phyloP scores from a whole-genome alignment of 495 filamentous ascomycete species.

The Margaritispora aquatica region DNA sequence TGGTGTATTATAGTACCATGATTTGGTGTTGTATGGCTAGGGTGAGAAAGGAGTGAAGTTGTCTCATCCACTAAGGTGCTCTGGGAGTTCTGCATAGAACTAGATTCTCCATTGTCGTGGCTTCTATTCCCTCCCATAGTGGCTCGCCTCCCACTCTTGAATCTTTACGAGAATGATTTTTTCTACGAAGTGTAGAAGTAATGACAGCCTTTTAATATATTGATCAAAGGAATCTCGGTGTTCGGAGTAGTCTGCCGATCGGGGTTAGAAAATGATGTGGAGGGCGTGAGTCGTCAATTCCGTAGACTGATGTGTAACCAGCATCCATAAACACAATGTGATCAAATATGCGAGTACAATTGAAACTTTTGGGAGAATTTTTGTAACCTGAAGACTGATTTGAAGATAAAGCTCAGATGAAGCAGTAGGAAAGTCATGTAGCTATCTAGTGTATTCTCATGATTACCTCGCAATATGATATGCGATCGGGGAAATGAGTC shows the following conservation, averaged over 20 bases:
- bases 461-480: not conserved
- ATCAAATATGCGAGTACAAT: too few species aligned
- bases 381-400: not conserved
- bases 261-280: not conserved
- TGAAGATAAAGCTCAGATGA: not conserved
- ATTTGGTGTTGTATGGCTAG: not conserved
- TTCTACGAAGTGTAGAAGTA: too few species aligned
- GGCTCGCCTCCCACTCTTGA: not conserved
- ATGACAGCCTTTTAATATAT: not conserved
- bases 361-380: not conserved
- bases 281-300: not conserved
- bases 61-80: slow-evolving; percentile 4
- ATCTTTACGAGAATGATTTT: not conserved
- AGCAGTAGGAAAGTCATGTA: not conserved
- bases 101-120: not conserved
- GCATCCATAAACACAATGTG: too few species aligned
- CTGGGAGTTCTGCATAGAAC: not conserved
- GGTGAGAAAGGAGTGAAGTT: slow-evolving; percentile 13
- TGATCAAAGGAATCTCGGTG: not conserved
- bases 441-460: not conserved
- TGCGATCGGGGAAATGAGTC: not conserved
- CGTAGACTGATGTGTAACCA: not conserved
- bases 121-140: not conserved
- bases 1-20: slow-evolving; percentile 2
- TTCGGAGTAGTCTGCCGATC: not conserved